These are phyloP conservation scores for Volvox africanus DNA, from an alignment of 139 green algal species.

Conservation along the genomic window DNA sequence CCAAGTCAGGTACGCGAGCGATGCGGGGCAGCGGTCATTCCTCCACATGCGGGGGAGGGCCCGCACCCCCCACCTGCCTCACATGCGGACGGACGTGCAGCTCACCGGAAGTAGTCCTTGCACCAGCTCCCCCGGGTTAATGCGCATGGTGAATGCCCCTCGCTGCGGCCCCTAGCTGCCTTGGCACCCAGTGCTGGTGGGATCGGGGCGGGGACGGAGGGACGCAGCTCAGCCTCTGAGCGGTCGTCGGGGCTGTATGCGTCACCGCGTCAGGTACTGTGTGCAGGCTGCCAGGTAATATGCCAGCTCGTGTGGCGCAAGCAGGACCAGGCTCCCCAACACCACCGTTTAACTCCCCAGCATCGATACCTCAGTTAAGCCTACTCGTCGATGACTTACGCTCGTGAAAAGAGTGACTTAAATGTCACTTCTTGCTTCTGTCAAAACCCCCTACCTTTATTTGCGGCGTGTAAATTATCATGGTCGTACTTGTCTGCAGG, in stretches of 20 bases:
- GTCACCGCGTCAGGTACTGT: not conserved
- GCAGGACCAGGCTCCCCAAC: not conserved
- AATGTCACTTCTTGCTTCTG: no score
- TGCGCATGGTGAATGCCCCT: not conserved
- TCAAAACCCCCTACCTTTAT: not conserved
- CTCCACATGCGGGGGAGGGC: no score
- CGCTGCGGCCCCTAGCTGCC: not conserved
- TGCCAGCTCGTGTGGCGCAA: not conserved
- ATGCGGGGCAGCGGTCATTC: not conserved
- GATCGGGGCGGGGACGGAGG: not conserved
- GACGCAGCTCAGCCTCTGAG: not conserved
- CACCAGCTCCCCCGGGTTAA: conserved; percentile 20
- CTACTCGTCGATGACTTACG: not conserved
- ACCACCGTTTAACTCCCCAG: not conserved
- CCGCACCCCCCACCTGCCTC: not conserved
- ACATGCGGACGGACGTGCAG: not conserved
- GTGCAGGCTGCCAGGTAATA: not conserved
- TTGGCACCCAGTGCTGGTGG: not conserved
- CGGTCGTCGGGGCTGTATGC: not conserved
- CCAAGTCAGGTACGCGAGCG: not conserved
- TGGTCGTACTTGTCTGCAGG: conserved; percentile 31
- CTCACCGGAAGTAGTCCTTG: conserved; percentile 39
- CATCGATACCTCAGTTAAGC: not conserved
- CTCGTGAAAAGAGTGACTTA: not conserved
- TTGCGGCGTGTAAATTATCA: not conserved